Percentiles rank a stretch among this genome's conserved stretches.
Conservation (phyloP, 208 protist species). For the Wallacemonas rigidus region DNA sequence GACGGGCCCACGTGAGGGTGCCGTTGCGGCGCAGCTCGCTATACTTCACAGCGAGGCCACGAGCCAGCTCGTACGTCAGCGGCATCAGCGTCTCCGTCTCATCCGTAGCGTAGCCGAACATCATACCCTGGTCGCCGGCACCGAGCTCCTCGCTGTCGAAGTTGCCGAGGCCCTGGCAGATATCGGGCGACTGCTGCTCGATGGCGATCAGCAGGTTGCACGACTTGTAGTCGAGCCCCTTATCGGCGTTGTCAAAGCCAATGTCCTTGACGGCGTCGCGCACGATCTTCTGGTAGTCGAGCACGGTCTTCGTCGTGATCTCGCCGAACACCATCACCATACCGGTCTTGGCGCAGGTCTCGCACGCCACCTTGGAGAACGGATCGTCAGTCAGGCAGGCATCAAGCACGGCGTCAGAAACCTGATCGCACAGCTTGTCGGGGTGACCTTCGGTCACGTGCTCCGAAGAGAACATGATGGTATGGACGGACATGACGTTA, state of each 20-base stretch:
- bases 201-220: slow-evolving; percentile 98
- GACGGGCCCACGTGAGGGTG: slow-evolving; percentile 94
- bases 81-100: slow-evolving; percentile 99
- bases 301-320: slow-evolving; percentile 97
- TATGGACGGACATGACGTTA: slow-evolving; percentile 66
- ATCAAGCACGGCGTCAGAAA: slow-evolving; percentile 99
- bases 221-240: slow-evolving; percentile 98
- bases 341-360: slow-evolving; percentile 98
- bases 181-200: slow-evolving; percentile 99
- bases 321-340: slow-evolving; percentile 99
- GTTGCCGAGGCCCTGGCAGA: slow-evolving; percentile 97
- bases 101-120: slow-evolving; percentile 99
- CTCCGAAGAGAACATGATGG: slow-evolving; percentile 99
- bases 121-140: slow-evolving; percentile 99
- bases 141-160: slow-evolving; percentile 96
- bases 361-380: slow-evolving; percentile 98
- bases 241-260: slow-evolving; percentile 96
- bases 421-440: slow-evolving; percentile 99
- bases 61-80: slow-evolving; percentile 96
- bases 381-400: slow-evolving; percentile 98
- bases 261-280: slow-evolving; percentile 97
- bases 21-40: slow-evolving; percentile 96
- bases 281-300: slow-evolving; percentile 99
- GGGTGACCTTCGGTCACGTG: slow-evolving; percentile 99
- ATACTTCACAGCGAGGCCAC: slow-evolving; percentile 93